Conservation (phyloP, 2,329 filamentous ascomycete genomes). For the Pseudopithomyces chartarum region DNA sequence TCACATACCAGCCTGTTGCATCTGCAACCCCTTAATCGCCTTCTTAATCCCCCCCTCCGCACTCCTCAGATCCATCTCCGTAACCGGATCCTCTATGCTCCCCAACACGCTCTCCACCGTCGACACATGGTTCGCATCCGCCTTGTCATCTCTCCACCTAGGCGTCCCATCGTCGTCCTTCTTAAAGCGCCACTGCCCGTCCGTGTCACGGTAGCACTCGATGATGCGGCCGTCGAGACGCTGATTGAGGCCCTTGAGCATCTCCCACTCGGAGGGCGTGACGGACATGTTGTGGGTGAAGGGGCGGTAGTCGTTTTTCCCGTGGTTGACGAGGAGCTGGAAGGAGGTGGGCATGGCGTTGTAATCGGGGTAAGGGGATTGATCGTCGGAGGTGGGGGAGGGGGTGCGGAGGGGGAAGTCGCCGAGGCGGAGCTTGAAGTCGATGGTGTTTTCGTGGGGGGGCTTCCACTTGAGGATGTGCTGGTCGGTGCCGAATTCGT, state of each 20-base stretch:
- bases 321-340: constrained; percentile 72
- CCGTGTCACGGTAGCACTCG: constrained; percentile 81
- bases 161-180: constrained; percentile 58
- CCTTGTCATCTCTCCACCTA: constrained; percentile 91
- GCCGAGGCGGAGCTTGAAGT: constrained; percentile 78
- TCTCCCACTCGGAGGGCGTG: constrained; percentile 80
- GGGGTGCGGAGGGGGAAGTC: constrained; percentile 71
- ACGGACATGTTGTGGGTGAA: constrained; percentile 70
- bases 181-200: constrained; percentile 77
- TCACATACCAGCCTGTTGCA: constrained; percentile 48
- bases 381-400: constrained; percentile 66
- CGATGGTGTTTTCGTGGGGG: constrained; percentile 90
- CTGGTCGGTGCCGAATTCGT: constrained; percentile 87
- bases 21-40: constrained; percentile 68
- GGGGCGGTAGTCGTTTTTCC: constrained; percentile 65
- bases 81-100: constrained; percentile 85
- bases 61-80: constrained; percentile 76
- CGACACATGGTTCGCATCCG: constrained; percentile 83
- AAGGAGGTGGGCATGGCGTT: constrained; percentile 72
- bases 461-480: constrained; percentile 99
- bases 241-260: constrained; percentile 72
- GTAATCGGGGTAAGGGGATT: constrained; percentile 74
- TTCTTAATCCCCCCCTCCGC: constrained; percentile 74
- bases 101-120: constrained; percentile 86
- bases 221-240: constrained; percentile 87